A percentile compares a stretch with the other conserved stretches of the same genome.
Conservation (phyloP, 2,329 filamentous ascomycete species). For the Bipolaris cookei region DNA sequence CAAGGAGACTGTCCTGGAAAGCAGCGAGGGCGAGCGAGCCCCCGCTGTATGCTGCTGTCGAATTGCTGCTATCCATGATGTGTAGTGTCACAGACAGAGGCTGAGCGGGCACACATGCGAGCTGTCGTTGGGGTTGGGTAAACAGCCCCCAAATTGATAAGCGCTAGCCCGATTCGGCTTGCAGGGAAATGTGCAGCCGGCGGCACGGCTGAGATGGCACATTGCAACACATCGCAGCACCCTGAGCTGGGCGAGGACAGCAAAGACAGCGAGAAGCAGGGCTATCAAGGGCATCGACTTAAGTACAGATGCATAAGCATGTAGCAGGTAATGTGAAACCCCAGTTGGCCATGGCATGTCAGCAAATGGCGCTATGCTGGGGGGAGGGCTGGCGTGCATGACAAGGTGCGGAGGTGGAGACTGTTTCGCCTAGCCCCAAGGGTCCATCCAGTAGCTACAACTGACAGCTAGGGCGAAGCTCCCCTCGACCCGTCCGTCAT, state of each 20-base stretch:
- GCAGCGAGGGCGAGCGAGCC: not conserved
- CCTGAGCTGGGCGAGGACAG: not conserved
- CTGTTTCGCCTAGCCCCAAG: slow-evolving; percentile 24
- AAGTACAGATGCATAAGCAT: not conserved
- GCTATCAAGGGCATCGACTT: not conserved
- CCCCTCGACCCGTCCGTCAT: slow-evolving; percentile 12
- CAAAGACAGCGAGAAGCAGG: not conserved
- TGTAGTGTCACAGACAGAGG: not conserved
- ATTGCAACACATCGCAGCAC: not conserved
- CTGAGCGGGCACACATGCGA: not conserved
- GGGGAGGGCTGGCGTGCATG: slow-evolving; percentile 19
- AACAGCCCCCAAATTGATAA: not conserved
- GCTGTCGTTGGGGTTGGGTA: not conserved
- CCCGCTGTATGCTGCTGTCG: not conserved
- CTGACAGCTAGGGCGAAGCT: slow-evolving; percentile 21
- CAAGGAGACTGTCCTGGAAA: slow-evolving; percentile 1
- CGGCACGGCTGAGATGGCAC: not conserved
- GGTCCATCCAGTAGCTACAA: slow-evolving; percentile 10
- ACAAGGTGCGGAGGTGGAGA: slow-evolving; percentile 19
- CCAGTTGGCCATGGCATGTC: not conserved
- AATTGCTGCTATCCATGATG: slow-evolving; percentile 4
- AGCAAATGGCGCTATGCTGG: not conserved
- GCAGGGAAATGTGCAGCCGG: not conserved
- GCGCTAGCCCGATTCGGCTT: not conserved
- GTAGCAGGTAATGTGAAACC: not conserved